phyloP scores from a whole-genome alignment of 75 land plant genomes.

The Picea sitchensis region DNA sequence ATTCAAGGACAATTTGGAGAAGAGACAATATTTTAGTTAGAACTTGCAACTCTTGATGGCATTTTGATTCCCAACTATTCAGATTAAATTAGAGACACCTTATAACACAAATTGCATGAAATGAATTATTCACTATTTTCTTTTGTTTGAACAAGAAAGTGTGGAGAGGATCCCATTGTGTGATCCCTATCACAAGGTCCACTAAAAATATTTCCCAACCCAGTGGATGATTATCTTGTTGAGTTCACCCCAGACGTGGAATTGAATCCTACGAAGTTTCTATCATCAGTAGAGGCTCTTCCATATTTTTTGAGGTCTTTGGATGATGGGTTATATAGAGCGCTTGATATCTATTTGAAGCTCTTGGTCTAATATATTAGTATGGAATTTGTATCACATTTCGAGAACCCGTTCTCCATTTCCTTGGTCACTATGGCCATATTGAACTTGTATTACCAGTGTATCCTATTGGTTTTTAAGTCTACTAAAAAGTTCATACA shows the following conservation, averaged over 20 bases:
- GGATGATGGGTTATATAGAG: conserved; percentile 87
- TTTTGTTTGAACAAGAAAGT: conserved; percentile 22
- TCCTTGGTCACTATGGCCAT: too few species aligned
- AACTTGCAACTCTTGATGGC: conserved; percentile 65
- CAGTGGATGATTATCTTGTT: conserved; percentile 70
- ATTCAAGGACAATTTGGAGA: conserved; percentile 63
- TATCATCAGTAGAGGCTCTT: conserved; percentile 50
- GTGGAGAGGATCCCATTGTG: conserved; percentile 13
- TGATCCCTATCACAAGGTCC: conserved; percentile 46
- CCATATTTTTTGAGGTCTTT: conserved; percentile 63
- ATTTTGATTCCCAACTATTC: conserved; percentile 72
- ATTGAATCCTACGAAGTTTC: conserved; percentile 58
- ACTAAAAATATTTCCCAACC: conserved; percentile 45
- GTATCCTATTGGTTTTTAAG: too few species aligned
- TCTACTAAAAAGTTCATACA: too few species aligned
- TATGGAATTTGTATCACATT: too few species aligned
- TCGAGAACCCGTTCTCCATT: too few species aligned
- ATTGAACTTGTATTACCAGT: too few species aligned
- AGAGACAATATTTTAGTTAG: conserved; percentile 71
- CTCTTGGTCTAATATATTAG: too few species aligned
- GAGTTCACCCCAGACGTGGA: conserved; percentile 83
- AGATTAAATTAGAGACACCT: conserved; percentile 53
- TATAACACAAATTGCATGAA: conserved; percentile 71
- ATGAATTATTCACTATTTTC: conserved; percentile 59
- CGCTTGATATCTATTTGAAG: conserved; percentile 78